Conservation (phyloP, 139 green algal species). For the Nannochloris sp. region DNA sequence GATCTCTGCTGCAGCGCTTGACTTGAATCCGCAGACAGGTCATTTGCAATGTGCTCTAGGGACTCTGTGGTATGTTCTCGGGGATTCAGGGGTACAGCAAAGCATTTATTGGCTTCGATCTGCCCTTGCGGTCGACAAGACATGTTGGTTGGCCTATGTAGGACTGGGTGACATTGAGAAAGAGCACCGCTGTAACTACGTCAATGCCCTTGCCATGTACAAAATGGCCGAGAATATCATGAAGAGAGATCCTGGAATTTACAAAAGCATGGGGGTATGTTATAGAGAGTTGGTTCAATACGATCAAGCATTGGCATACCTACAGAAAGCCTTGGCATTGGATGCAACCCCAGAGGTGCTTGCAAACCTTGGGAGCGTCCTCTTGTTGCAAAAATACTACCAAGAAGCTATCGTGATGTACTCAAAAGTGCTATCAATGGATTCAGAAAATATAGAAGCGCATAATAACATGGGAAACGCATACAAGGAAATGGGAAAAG, state of each 20-base stretch:
- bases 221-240: constrained; percentile 51
- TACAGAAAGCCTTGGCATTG: constrained; percentile 46
- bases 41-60: constrained; percentile 42
- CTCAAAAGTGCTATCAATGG: constrained; percentile 45
- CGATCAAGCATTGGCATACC: constrained; percentile 48
- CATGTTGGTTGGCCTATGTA: constrained; percentile 60
- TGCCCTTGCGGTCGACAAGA: too few relatives aligned
- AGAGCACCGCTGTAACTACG: constrained; percentile 9
- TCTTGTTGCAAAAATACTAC: constrained; percentile 64
- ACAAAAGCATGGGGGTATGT: constrained; percentile 54
- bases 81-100: constrained; percentile 29
- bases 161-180: constrained; percentile 61
- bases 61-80: constrained; percentile 70
- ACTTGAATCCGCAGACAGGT: constrained; percentile 38
- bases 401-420: constrained; percentile 56
- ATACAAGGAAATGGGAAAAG: constrained; percentile 47
- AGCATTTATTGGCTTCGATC: too few relatives aligned
- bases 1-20: constrained; percentile 53
- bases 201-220: constrained; percentile 51
- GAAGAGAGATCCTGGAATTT: constrained; percentile 52
- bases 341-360: constrained; percentile 51
- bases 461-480: constrained; percentile 83
- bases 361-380: constrained; percentile 60
- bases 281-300: constrained; percentile 54
- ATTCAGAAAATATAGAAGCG: constrained; percentile 66